phyloP scores from a whole-genome alignment of 169 alveolate species.

The Cryptosporidium meleagridis region DNA sequence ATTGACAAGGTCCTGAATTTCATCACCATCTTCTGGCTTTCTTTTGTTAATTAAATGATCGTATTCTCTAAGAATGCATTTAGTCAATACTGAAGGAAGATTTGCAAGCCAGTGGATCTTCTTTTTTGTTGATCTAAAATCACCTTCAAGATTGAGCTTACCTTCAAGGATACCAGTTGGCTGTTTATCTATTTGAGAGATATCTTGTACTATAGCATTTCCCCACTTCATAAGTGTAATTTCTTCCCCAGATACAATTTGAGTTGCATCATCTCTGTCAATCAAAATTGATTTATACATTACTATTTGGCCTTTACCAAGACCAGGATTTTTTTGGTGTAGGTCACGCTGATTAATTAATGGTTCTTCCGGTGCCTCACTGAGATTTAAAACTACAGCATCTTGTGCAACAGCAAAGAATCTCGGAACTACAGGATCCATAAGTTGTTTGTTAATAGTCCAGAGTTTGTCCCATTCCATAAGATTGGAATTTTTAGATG shows the following conservation, averaged over 20 bases:
- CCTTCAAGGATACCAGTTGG: conserved; percentile 81
- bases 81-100: conserved; percentile 79
- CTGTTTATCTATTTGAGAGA: conserved; percentile 78
- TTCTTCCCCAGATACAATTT: conserved; percentile 91
- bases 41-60: conserved; percentile 93
- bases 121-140: conserved; percentile 94
- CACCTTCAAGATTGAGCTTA: conserved; percentile 88
- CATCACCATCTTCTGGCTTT: conserved; percentile 90
- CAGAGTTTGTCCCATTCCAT: conserved; percentile 99
- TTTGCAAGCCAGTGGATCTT: conserved; percentile 91
- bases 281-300: conserved; percentile 83
- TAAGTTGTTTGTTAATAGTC: conserved; percentile 95
- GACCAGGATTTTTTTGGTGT: conserved; percentile 93
- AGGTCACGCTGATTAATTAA: conserved; percentile 84
- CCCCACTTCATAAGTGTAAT: conserved; percentile 97
- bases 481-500: conserved; percentile 94
- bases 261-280: conserved; percentile 93
- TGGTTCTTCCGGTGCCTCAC: conserved; percentile 81
- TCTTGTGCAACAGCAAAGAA: conserved; percentile 90
- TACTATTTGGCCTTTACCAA: conserved; percentile 89
- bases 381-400: conserved; percentile 78
- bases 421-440: conserved; percentile 95
- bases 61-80: conserved; percentile 89
- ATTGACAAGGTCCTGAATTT: conserved; percentile 86
- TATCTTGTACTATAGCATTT: conserved; percentile 88